Percentiles rank a stretch among this genome's conserved stretches.
phyloP scores from a whole-genome alignment of 768 basidiomycete genomes.

The Russula sp. region DNA sequence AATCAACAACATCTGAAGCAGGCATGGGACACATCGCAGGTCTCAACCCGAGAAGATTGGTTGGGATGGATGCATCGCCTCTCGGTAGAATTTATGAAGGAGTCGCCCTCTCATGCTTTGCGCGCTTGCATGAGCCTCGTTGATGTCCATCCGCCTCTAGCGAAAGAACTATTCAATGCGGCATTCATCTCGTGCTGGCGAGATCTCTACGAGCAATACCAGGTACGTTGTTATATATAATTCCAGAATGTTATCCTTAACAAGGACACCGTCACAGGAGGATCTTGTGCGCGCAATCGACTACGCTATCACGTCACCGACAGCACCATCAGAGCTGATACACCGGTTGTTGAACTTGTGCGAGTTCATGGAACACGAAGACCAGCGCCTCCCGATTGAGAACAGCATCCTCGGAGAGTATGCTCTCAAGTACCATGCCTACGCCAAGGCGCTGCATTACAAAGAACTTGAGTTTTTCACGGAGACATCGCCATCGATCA shows the following conservation, averaged over 20 bases:
- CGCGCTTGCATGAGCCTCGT: slow-evolving; percentile 94
- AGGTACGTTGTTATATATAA: slow-evolving; percentile 49
- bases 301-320: slow-evolving; percentile 71
- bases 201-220: slow-evolving; percentile 93
- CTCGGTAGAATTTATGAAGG: slow-evolving; percentile 94
- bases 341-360: slow-evolving; percentile 90
- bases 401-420: slow-evolving; percentile 91
- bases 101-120: slow-evolving; percentile 97
- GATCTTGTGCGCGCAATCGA: slow-evolving; percentile 91
- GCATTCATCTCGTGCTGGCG: slow-evolving; percentile 98
- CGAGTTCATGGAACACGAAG: slow-evolving; percentile 99
- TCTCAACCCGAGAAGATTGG: slow-evolving; percentile 85
- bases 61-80: slow-evolving; percentile 91
- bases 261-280: slow-evolving; percentile 53
- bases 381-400: slow-evolving; percentile 91
- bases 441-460: slow-evolving; percentile 97
- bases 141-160: slow-evolving; percentile 85
- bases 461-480: slow-evolving; percentile 97
- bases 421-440: slow-evolving; percentile 89
- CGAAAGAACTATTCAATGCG: slow-evolving; percentile 94
- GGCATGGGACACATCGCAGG: slow-evolving; percentile 87
- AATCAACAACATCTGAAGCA: slow-evolving; percentile 97
- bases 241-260: slow-evolving; percentile 2
- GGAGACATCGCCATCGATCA: slow-evolving; percentile 84
- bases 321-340: slow-evolving; percentile 82